These are phyloP conservation scores for Mucor saturninus DNA, from an alignment of 371 early-diverging fungal genomes.

Conservation along the genomic window DNA sequence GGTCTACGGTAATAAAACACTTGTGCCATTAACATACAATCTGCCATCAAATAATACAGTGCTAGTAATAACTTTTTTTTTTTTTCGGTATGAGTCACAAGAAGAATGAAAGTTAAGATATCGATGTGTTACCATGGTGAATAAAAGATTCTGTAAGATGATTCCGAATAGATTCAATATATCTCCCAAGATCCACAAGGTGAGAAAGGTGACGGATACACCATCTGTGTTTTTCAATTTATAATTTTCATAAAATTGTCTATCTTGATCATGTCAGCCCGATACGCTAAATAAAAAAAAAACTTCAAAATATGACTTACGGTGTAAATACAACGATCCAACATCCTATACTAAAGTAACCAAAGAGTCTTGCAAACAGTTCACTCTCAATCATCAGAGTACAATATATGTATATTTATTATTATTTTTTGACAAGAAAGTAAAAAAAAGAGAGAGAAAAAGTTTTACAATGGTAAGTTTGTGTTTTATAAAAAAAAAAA, in stretches of 20 bases:
- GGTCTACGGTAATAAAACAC: constrained; percentile 58
- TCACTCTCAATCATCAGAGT: constrained; percentile 20
- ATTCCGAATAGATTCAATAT: constrained; percentile 79
- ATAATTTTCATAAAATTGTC: constrained; percentile 72
- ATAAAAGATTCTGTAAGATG: constrained; percentile 69
- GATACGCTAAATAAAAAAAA: background rate
- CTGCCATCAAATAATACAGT: constrained; percentile 55
- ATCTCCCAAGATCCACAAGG: constrained; percentile 86
- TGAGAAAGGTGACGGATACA: constrained; percentile 70
- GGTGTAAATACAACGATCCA: constrained; percentile 75
- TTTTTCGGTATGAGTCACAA: constrained; percentile 5
- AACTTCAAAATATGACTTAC: constrained; percentile 44
- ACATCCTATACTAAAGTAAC: constrained; percentile 61
- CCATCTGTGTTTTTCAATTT: constrained; percentile 64
- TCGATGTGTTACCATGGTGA: constrained; percentile 61
- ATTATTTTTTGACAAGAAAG: constrained; percentile 1
- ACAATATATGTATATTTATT: background rate
- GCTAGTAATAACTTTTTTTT: constrained; percentile 45
- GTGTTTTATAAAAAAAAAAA: constrained; percentile 6
- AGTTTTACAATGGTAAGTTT: background rate
- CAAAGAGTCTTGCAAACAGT: constrained; percentile 39
- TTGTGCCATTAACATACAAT: constrained; percentile 56
- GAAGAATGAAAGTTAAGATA: background rate
- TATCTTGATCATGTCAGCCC: constrained; percentile 17
- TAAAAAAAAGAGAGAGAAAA: constrained; percentile 7